Evolutionary conservation across 2,329 filamentous ascomycete genomes (phyloP), one percentile per base, ranked within the genome.

Genomic region (Scleromitrula shiraiana): DNA sequence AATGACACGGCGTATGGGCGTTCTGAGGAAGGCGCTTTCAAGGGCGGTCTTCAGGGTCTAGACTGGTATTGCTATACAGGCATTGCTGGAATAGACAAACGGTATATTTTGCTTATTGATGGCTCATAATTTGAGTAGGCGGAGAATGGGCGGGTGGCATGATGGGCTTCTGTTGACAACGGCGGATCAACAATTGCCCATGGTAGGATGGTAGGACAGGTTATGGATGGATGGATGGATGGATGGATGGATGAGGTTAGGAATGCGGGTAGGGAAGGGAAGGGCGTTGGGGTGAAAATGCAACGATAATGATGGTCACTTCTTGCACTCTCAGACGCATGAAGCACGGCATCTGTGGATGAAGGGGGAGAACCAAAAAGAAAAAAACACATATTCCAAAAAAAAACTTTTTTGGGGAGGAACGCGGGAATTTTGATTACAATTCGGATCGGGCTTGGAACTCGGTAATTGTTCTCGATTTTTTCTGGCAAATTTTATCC

Each of bases 1-100:
- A 52, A 63, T 51, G 58, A 59, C 58, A 55, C 52, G 61, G 59
- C 52, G 57, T 60, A 51, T 41, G 40, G 56, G 57, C 53, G 56
- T 60, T 60, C n/a, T 50, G 48, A 53, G 45, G 50, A 48, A 48
- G 50, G 50, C 46, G 48, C 55, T 59, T 50, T 50, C 53, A 59
- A 48, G 54, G 56, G 57, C 50, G 48, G 46, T 56, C 51, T 56
- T 55, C 53, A 54, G 52, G 51, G 51, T 57, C 51, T 54, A 56
- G 55, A 55, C 45, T 53, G 36, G 53, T 50, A 46, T 45, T 59
- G 55, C 56, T 56, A 57, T 56, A 53, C 53, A 42, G 54, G 58
- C 56, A 62, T 57, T 53, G 46, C 46, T 54, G 56, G 60, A 56
- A 59, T 58, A 52, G 52, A 53, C 53, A 53, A 62, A 49, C 58